Conservation (phyloP, 768 basidiomycete species). For the Termitomyces bulborhizus region DNA sequence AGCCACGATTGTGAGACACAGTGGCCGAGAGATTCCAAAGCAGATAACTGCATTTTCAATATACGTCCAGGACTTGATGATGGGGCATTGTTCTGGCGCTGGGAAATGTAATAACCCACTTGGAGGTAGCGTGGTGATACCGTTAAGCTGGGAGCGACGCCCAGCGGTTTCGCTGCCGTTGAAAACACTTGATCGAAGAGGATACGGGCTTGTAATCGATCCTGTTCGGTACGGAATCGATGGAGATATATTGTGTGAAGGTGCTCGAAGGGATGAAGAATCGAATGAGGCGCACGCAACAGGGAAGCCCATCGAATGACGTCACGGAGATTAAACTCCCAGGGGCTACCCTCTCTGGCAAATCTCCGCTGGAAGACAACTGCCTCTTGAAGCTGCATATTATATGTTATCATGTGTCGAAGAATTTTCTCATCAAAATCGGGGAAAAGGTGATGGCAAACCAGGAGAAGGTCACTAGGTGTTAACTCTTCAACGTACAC, state of each 20-base stretch:
- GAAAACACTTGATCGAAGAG: slow-evolving; percentile 53
- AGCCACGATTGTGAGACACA: slow-evolving; percentile 79
- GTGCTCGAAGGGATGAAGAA: slow-evolving; percentile 51
- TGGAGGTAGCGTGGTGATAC: slow-evolving; percentile 48
- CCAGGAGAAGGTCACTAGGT: slow-evolving; percentile 65
- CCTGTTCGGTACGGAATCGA: slow-evolving; percentile 73
- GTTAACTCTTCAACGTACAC: slow-evolving; percentile 89
- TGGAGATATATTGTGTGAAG: slow-evolving; percentile 74
- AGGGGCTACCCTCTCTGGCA: slow-evolving; percentile 78
- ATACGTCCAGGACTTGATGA: slow-evolving; percentile 40
- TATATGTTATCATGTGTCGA: slow-evolving; percentile 78
- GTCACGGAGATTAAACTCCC: slow-evolving; percentile 98
- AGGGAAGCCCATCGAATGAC: slow-evolving; percentile 82
- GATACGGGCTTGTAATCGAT: slow-evolving; percentile 45
- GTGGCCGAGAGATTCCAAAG: slow-evolving; percentile 70
- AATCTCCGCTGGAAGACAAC: slow-evolving; percentile 60
- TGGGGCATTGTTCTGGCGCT: slow-evolving; percentile 30
- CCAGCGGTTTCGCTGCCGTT: slow-evolving; percentile 16
- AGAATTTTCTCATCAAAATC: slow-evolving; percentile 46
- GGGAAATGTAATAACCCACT: slow-evolving; percentile 54
- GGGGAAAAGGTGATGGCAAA: slow-evolving; percentile 74
- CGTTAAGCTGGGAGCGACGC: slow-evolving; percentile 28
- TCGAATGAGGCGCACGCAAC: slow-evolving; percentile 24
- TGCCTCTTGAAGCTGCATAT: slow-evolving; percentile 60
- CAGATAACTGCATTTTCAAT: slow-evolving; percentile 55